Evolutionary conservation across 2,329 filamentous ascomycete species (phyloP), one percentile per base, ranked within the genome.

Genomic region (Epichloe sibirici): DNA sequence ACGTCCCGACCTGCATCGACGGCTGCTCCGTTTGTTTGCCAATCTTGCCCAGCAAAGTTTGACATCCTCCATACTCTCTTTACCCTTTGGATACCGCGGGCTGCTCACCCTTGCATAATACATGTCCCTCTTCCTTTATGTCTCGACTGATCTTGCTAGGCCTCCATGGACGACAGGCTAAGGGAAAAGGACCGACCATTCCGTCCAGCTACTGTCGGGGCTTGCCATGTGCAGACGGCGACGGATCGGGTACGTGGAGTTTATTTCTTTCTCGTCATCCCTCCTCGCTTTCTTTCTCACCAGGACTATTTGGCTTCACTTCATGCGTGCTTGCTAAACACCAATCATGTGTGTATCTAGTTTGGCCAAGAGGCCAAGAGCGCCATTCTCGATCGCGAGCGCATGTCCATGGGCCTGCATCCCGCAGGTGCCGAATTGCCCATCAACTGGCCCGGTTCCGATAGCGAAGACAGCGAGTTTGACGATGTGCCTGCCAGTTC

Each of bases 181-280:
- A 50, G n/a, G 45, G 25, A 35, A 25, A 44, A 47, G 34, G 21
- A 43, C 15, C 47, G 55, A 11, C 44, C 46, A 39, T 62, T 62
- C 51, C 55, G 59, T 51, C 61, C 58, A 35, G 54, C 66, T 51
- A 57, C 59, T 13, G 64, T 72, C 37, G 69, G 70, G 39, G 62
- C 56, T 56, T 70, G 69, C 56, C 59, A 69, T 57, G 58, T 58
- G 38, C 70, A 72, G 58, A 68, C 66, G 17, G 65, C 64, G 31
- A 58, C 57, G 5, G 66, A 71, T 35, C 64, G 70, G 48, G 70
- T 71, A 51, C 59, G 66, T 58, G 40, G 25, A 25, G 5, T 31
- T 25, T 7, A 31, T 23, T 37, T 15, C 48, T 42, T 17, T n/a
- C 2, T 35, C 11, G 13, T 17, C 23, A 31, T 11, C 4, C 8